phyloP scores from a whole-genome alignment of 768 basidiomycete genomes.

The Pulveroboletus ravenelii region DNA sequence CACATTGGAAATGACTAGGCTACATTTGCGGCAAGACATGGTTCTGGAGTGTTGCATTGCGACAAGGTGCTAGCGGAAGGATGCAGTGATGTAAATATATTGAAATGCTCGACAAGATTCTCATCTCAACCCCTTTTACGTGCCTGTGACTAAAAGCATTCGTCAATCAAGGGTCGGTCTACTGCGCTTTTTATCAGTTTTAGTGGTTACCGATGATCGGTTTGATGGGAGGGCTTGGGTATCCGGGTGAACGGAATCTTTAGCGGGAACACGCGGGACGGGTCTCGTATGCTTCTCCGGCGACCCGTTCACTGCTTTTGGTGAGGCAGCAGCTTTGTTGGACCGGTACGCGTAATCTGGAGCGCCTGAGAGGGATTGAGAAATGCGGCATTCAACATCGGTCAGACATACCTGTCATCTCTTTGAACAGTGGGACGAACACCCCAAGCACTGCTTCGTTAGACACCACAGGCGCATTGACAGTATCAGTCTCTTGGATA shows the following conservation, averaged over 20 bases:
- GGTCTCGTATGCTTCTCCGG: constrained; percentile 10
- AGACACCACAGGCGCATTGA: constrained; percentile 34
- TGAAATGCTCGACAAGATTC: constrained; percentile 25
- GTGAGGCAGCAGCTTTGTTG: constrained; percentile 2
- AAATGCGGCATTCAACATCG: neutral
- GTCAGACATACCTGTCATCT: constrained; percentile 38
- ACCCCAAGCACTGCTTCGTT: constrained; percentile 51
- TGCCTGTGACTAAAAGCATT: constrained; percentile 11
- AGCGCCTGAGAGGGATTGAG: constrained; percentile 14
- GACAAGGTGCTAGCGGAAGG: constrained; percentile 21
- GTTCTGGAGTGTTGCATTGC: constrained; percentile 22
- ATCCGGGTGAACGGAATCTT: constrained; percentile 18
- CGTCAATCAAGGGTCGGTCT: constrained; percentile 29
- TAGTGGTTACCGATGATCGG: constrained; percentile 14
- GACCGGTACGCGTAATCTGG: constrained; percentile 23
- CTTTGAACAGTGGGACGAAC: constrained; percentile 62
- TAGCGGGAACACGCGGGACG: constrained; percentile 13
- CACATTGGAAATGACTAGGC: constrained; percentile 19
- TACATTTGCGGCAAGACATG: constrained; percentile 26
- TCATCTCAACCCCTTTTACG: constrained; percentile 14
- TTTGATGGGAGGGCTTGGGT: constrained; percentile 8
- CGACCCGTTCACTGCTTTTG: constrained; percentile 16
- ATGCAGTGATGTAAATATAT: constrained; percentile 27
- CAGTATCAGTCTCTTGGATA: constrained; percentile 12
- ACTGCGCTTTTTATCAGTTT: constrained; percentile 30